Percentiles rank a stretch among this genome's conserved stretches.
phyloP scores from a whole-genome alignment of 805 yeast species.

The Candida wancherniae region DNA sequence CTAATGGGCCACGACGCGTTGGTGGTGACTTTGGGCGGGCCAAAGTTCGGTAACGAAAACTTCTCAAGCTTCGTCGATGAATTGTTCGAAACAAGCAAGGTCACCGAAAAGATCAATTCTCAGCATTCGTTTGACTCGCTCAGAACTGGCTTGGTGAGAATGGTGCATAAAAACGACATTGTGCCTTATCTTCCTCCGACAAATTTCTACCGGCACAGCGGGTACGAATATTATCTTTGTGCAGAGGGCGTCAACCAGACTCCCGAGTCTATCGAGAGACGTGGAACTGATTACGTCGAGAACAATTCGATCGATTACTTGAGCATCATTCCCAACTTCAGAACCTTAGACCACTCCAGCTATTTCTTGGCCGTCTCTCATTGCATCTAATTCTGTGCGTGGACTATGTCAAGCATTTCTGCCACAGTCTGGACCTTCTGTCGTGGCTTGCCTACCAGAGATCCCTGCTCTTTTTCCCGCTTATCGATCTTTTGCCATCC shows the following conservation, averaged over 20 bases:
- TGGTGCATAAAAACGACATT: conserved; percentile 52
- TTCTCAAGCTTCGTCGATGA: conserved; percentile 51
- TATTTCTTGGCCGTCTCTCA: conserved; percentile 15
- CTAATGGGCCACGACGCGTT: conserved; percentile 50
- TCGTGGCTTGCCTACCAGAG: conserved; percentile 46
- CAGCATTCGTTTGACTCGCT: conserved; percentile 17
- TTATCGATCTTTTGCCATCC: conserved; percentile 61
- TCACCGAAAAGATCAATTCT: conserved; percentile 17
- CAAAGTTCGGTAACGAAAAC: conserved; percentile 54
- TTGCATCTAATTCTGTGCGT: conserved; percentile 2
- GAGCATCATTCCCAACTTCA: conserved; percentile 12
- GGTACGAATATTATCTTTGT: conserved; percentile 40
- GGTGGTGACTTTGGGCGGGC: conserved; percentile 59
- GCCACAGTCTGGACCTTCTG: conserved; percentile 48
- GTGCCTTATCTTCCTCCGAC: conserved; percentile 60
- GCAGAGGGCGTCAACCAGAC: conserved; percentile 13
- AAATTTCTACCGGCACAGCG: conserved; percentile 41
- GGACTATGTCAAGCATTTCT: conserved; percentile 42
- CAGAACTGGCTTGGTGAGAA: conserved; percentile 38
- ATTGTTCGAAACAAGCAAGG: conserved; percentile 37
- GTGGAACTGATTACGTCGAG: conserved; percentile 13
- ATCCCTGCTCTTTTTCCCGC: conserved; percentile 50
- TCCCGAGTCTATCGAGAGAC: conserved; percentile 12
- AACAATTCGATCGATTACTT: conserved; percentile 10
- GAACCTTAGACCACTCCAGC: conserved; percentile 14